Base-by-base conservation (phyloP, 2,329 filamentous ascomycete genomes). In the Fusarium buharicum region DNA sequence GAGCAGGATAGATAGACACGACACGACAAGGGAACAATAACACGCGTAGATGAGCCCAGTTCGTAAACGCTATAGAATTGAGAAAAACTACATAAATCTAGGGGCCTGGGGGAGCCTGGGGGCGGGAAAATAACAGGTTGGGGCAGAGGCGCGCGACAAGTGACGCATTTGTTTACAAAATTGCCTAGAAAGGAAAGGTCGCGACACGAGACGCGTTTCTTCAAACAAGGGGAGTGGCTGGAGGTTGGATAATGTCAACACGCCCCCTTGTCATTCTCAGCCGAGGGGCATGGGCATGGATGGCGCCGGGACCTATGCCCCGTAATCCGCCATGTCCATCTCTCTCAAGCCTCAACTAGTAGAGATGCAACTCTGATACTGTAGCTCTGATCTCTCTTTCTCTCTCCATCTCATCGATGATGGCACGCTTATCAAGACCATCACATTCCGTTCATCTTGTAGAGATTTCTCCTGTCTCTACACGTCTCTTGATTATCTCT, bases 101-200 rank as follows among this genome's bases (percentile, higher is more conserved):
- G 52, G 41, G 52, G 22, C 57, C 41, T 46, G 53, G 40, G 31
- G 33, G 57, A 40, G 20, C 38, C 34, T 27, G 40, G 50, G 59
- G 59, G 57, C 57, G 62, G 60, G 39, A 51, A 51, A 66, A 54
- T 33, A 66, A 62, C 53, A 59, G 46, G 48, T 38, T 56, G 46
- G 50, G 59, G 54, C 41, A 59, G 39, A 39, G 36, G 55, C 63
- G 55, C 65, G 59, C 45, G 61, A 52, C 62, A 45, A 69, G 70
- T 74, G 72, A 74, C 71, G 73, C 73, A 74, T 75, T 75, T 76
- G 74, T 76, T 76, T 76, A 76, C 72, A 64, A 44, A 55, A 17
- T 70, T 75, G 58, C 74, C 66, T 41, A 28, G 62, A 59, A 28
- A 1, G 17, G 68, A 62, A 52, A 75, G 75, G 74, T 14, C 62